Evolutionary conservation across 306 rosid genomes (phyloP), one percentile per base, ranked within the genome.

Genomic region (Macrotyloma uniflorum): DNA sequence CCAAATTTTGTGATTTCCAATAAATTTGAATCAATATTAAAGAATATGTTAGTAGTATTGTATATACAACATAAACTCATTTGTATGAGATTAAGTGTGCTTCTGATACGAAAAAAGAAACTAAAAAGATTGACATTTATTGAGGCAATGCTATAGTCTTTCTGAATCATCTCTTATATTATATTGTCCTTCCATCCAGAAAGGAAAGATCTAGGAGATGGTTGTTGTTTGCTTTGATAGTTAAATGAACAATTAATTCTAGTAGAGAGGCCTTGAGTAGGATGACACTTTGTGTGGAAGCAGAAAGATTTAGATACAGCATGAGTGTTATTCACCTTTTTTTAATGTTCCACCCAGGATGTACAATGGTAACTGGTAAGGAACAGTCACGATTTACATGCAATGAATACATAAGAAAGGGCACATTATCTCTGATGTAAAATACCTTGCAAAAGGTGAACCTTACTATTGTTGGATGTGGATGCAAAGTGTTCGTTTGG

Each of bases 191-290:
- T 61, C 67, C 67, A 15, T 16, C 43, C 42, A 16, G 13, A 61
- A 30, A 54, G 20, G 5, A 72, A 72, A 22, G 54, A 36, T 45
- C 8, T 55, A 22, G 38, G 23, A 43, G 62, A 59, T 68, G 61
- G 71, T 61, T 40, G 57, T 4, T 28, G 79, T 43, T 62, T 46
- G 50, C n/a, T 75, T 62, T 24, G 72, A 63, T 75, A 75, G 20
- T 62, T 64, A 13, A 57, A 58, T 58, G 38, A 47, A 75, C 61
- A 45, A 23, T 55, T 22, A 72, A 19, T 58, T 13, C 19, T 30
- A 35, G 63, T 30, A 35, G 63, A 53, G 23, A 72, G 22, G 67
- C 4, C 8, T 57, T 10, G 19, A 58, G 16, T 57, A 59, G 32
- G 58, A 43, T 38, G 53, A 61, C 46, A 33, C 33, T 15, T 74